phyloP scores from a whole-genome alignment of 768 basidiomycete species.

The Pleurotus tuber-regium region DNA sequence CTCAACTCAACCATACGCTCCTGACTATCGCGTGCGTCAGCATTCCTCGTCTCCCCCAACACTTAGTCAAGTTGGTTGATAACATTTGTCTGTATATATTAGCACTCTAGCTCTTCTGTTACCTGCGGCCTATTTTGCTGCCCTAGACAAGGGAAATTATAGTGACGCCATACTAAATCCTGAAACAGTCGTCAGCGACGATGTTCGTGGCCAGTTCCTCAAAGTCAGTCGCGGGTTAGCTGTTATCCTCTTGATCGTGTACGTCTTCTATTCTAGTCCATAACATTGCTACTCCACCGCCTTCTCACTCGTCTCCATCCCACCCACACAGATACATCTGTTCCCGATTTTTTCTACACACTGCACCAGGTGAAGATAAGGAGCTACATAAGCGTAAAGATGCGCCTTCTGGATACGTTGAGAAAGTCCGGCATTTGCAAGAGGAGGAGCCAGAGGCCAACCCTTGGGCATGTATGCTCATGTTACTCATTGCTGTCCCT shows the following conservation, averaged over 20 bases:
- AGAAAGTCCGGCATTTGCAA: conserved; percentile 34
- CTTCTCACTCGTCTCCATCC: too few species aligned
- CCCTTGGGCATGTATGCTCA: conserved; percentile 56
- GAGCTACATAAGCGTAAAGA: conserved; percentile 37
- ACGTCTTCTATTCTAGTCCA: conserved; percentile 19
- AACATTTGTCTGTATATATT: too few species aligned
- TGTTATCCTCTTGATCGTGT: conserved; percentile 60
- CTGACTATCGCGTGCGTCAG: conserved; percentile 59
- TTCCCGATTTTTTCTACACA: conserved; percentile 67
- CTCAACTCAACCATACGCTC: conserved; percentile 67
- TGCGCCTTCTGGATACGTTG: conserved; percentile 42
- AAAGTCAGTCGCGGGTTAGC: conserved; percentile 65
- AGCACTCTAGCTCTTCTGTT: conserved; percentile 63
- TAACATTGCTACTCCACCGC: neutral
- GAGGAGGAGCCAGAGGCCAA: conserved; percentile 53
- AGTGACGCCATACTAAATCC: conserved; percentile 15
- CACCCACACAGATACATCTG: conserved; percentile 57
- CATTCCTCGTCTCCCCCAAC: too few species aligned
- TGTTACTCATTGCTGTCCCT: conserved; percentile 50
- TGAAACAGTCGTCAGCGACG: conserved; percentile 33
- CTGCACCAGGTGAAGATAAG: conserved; percentile 61
- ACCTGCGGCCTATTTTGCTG: conserved; percentile 67
- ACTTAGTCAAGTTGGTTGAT: too few species aligned
- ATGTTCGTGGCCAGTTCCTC: conserved; percentile 45
- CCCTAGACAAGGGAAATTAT: conserved; percentile 39